Evolutionary conservation across 345 rosid genomes (phyloP), one percentile per base, ranked within the genome.

Genomic region (Adansonia digitata): DNA sequence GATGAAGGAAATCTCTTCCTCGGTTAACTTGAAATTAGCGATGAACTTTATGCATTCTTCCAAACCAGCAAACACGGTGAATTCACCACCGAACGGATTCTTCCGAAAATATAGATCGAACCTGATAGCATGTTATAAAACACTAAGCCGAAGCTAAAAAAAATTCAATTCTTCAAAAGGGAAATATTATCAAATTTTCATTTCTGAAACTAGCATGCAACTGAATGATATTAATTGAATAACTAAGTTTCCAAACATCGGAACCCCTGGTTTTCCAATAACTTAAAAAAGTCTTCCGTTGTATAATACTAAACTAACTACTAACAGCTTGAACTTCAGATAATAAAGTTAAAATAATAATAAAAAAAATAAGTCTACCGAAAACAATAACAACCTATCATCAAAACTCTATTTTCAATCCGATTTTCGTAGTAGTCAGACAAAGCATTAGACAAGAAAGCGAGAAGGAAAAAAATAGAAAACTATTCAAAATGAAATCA

Each of bases 31-130:
- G 88, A 96, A 96, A 86, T 86, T 93, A 64, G 98, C 97, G 31
- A 96, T 84, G 62, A 96, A 84, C 81, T 86, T 87, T 34, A 96
- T 86, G 81, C 99, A 96, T 79, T 96, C 99, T 60, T 93, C 99
- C 73, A 96, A 85, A 52, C 99, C 98, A 57, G 99, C 98, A 85
- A 92, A 96, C 29, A 96, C 78, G 0, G 98, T 92, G 60, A 90
- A 96, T 69, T 96, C 99, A 29, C 99, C 98, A 60, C 95, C 95
- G 77, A 96, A 96, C 0, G 98, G 99, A 77, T 89, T 96, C 92
- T 81, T 96, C 76, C 98, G 97, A 74, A 93, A 93, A 85, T 86
- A 96, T 42, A 96, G 76, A 85, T 96, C 99, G 77, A 93, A 96
- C 83, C 99, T 95, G 83, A 43, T 40, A 81, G 64, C 71, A 77